Conservation (phyloP, 2,329 filamentous ascomycete species). For the Domatiomyces catenatus region DNA sequence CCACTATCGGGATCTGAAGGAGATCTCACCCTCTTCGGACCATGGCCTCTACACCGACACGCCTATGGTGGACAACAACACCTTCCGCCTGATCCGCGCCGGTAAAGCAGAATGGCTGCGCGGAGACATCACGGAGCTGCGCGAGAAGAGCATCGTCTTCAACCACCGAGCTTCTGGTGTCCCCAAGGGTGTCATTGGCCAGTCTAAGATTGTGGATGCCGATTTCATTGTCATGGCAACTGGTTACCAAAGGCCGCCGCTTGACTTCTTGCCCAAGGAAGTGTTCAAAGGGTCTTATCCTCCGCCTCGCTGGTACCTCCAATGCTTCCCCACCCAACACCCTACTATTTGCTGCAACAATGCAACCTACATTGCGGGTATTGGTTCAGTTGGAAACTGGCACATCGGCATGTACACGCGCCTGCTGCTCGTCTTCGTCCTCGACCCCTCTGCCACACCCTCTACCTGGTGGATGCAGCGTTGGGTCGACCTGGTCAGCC, state of each 20-base stretch:
- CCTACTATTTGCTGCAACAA: slow-evolving; percentile 66
- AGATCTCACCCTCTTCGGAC: slow-evolving; percentile 48
- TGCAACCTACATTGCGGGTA: slow-evolving; percentile 65
- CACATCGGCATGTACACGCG: slow-evolving; percentile 83
- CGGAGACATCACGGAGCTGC: slow-evolving; percentile 58
- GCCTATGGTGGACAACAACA: slow-evolving; percentile 72
- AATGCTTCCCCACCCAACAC: slow-evolving; percentile 65
- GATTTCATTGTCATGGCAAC: slow-evolving; percentile 75
- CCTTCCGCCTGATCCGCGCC: slow-evolving; percentile 58
- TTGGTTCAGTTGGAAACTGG: slow-evolving; percentile 68
- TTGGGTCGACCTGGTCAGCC: slow-evolving; percentile 72
- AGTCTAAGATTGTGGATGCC: slow-evolving; percentile 48
- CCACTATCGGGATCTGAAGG: slow-evolving; percentile 68
- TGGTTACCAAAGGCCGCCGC: slow-evolving; percentile 58
- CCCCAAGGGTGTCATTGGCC: slow-evolving; percentile 59
- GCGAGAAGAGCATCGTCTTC: slow-evolving; percentile 49
- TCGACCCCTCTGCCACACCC: slow-evolving; percentile 61
- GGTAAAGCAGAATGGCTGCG: slow-evolving; percentile 65
- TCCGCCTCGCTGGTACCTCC: slow-evolving; percentile 77
- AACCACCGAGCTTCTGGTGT: slow-evolving; percentile 58
- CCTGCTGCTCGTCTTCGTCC: slow-evolving; percentile 71
- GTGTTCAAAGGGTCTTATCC: slow-evolving; percentile 58
- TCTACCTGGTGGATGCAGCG: slow-evolving; percentile 60
- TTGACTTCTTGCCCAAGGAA: slow-evolving; percentile 58
- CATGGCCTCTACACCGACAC: slow-evolving; percentile 71